Evolutionary conservation across 257 asterid species (phyloP).

Genomic region (Capsicum chinense): DNA sequence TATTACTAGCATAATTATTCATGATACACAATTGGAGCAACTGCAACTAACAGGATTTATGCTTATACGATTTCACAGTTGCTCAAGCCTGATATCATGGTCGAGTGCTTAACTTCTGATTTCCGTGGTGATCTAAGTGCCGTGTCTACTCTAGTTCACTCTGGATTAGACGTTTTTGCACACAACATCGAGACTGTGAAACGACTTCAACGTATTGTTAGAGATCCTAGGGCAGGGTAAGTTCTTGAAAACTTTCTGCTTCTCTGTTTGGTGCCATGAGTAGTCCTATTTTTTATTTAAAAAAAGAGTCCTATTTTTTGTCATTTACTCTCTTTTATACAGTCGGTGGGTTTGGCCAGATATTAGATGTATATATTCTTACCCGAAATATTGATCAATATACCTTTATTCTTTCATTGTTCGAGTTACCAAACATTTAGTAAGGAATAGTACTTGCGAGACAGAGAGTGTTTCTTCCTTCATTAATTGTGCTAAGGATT

Average conservation of each 20-base stretch:
- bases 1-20: neutral
- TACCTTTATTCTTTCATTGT: neutral
- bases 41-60: neutral
- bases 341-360: neutral
- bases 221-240: slow-evolving; percentile 99
- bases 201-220: slow-evolving; percentile 86
- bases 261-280: neutral
- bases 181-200: slow-evolving; percentile 93
- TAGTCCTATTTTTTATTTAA: slow-evolving; percentile 5
- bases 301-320: neutral
- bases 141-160: slow-evolving; percentile 73
- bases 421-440: neutral
- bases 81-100: slow-evolving; percentile 89
- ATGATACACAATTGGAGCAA: neutral
- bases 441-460: neutral
- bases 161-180: slow-evolving; percentile 95
- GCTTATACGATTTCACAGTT: slow-evolving; percentile 49
- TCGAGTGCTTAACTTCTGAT: slow-evolving; percentile 96
- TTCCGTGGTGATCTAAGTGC: slow-evolving; percentile 90
- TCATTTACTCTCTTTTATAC: neutral
- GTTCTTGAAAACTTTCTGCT: slow-evolving; percentile 37
- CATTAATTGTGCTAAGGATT: neutral
- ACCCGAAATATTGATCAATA: neutral
- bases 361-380: neutral
- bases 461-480: neutral